phyloP scores from a whole-genome alignment of 2,329 filamentous ascomycete species.

The Claviceps arundinis region DNA sequence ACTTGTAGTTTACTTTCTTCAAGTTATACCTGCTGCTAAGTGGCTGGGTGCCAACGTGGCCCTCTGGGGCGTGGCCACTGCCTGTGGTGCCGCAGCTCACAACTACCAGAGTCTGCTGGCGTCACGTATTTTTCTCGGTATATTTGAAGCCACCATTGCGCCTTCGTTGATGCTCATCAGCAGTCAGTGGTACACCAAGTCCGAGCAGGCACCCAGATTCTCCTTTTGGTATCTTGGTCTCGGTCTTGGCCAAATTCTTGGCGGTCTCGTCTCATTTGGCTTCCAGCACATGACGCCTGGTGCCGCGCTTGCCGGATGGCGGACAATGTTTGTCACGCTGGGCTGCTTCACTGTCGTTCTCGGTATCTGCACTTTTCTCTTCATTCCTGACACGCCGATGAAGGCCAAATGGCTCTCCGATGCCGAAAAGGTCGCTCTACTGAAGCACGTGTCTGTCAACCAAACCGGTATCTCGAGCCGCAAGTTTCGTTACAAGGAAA shows the following conservation, averaged over 20 bases:
- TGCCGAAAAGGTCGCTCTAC: slow-evolving; percentile 33
- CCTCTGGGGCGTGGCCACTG: slow-evolving; percentile 44
- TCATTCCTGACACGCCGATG: slow-evolving; percentile 31
- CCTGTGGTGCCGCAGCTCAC: slow-evolving; percentile 37
- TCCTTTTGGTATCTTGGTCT: slow-evolving; percentile 49
- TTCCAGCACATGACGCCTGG: slow-evolving; percentile 42
- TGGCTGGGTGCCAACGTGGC: slow-evolving; percentile 46
- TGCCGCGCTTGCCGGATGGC: slow-evolving; percentile 48
- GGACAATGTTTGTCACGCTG: slow-evolving; percentile 58
- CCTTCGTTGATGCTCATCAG: slow-evolving; percentile 49
- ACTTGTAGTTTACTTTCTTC: slow-evolving; percentile 38
- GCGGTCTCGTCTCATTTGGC: slow-evolving; percentile 48
- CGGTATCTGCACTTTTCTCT: slow-evolving; percentile 18
- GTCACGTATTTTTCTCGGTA: slow-evolving; percentile 43
- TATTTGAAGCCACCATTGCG: slow-evolving; percentile 47
- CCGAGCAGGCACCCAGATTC: slow-evolving; percentile 45
- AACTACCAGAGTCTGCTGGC: slow-evolving; percentile 40
- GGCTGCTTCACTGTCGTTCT: slow-evolving; percentile 31
- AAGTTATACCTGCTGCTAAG: slow-evolving; percentile 46
- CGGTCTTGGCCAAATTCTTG: slow-evolving; percentile 48
- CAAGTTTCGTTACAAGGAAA: slow-evolving; percentile 38
- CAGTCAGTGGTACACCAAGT: slow-evolving; percentile 48
- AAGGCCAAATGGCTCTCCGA: slow-evolving; percentile 32
- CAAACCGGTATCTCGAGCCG: slow-evolving; percentile 43
- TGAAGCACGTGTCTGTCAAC: slow-evolving; percentile 42